Evolutionary conservation across 208 protist species (phyloP), one percentile per base, ranked within the genome.

Genomic region (Leishmania tropica): DNA sequence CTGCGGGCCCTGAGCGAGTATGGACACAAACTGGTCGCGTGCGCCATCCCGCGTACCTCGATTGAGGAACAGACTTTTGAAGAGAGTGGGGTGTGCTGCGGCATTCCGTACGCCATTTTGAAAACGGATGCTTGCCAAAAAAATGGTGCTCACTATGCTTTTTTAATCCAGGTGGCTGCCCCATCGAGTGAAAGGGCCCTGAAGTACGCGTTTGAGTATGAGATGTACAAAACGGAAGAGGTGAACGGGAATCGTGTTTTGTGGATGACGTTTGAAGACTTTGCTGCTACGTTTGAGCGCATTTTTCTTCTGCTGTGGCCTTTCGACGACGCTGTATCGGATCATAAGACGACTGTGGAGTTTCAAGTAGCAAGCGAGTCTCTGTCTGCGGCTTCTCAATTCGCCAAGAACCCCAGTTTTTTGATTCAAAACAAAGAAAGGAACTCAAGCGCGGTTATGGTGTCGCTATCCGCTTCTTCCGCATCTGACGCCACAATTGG

Each of bases 221-320:
- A 72, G 4, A 24, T 65, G 35, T 74, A 83, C n/a, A 54, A 81
- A 40, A 70, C 72, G 7, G 68, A 65, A 6, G 76, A 80, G 54
- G 58, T 78, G 10, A 76, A 84, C 31, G 78, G 84, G 35, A 80
- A 85, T 68, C 42, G 81, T n/a, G 87, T 94, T 87, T 88, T 86
- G 54, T 94, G 92, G 90, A 85, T 94, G 74, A 81, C 82, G 40
- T 85, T 96, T n/a, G 86, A 92, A 28, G 71, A 96, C 80, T 94
- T 85, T 80, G 71, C 87, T 42, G 89, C 85, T 35, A 58, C 87
- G 35, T 94, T 96, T 81, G 87, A 89, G 17, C 73, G 75, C 64
- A 76, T 71, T 0, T 91, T 86, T 71, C 65, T 91, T 54, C 68
- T 94, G 40, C 81, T 90, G 62, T 96, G 92, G 92, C 85, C 92